phyloP scores from a whole-genome alignment of 192 early-diverging fungal genomes.

The Cladochytrium replicatum region DNA sequence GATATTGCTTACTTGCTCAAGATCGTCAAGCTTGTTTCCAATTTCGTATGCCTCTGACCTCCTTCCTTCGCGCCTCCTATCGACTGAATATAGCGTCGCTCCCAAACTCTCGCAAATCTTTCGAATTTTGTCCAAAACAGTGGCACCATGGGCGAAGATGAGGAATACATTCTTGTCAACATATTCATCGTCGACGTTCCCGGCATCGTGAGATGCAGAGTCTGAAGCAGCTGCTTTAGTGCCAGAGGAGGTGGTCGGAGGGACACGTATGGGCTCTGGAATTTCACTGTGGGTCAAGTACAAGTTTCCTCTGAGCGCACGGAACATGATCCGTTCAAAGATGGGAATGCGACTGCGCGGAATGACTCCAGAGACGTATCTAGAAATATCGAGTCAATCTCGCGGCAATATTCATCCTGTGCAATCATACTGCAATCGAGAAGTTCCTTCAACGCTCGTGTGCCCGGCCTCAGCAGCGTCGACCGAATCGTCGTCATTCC shows the following conservation, averaged over 20 bases:
- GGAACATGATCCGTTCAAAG: conserved; percentile 94
- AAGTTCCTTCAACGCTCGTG: conserved; percentile 1
- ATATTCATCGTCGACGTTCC: too few relatives aligned
- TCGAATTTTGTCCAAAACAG: conserved; percentile 77
- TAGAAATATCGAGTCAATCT: conserved; percentile 13
- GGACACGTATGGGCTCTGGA: conserved; percentile 86
- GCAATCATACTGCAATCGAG: conserved; percentile 8
- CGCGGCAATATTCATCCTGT: conserved; percentile 5
- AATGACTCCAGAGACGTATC: conserved; percentile 96
- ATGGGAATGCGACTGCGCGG: conserved; percentile 67
- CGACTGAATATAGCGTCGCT: conserved; percentile 90
- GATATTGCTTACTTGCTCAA: conserved; percentile 63
- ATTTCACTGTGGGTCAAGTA: conserved; percentile 94
- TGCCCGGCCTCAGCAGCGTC: too few relatives aligned
- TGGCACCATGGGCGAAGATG: conserved; percentile 93
- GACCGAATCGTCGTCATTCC: conserved; percentile 18
- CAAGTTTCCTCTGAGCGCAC: conserved; percentile 92
- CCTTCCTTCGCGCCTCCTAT: conserved; percentile 77
- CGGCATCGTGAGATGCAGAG: too few relatives aligned
- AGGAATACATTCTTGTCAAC: conserved; percentile 96
- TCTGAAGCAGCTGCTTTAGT: too few relatives aligned
- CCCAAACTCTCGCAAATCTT: conserved; percentile 94
- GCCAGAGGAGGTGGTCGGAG: conserved; percentile 61
- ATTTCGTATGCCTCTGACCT: conserved; percentile 69
- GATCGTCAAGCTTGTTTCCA: conserved; percentile 77